A percentile compares a stretch with the other conserved stretches of the same genome.
These are phyloP conservation scores for Ogataea salicorniae DNA, from an alignment of 805 yeast genomes.

Conservation along the genomic window DNA sequence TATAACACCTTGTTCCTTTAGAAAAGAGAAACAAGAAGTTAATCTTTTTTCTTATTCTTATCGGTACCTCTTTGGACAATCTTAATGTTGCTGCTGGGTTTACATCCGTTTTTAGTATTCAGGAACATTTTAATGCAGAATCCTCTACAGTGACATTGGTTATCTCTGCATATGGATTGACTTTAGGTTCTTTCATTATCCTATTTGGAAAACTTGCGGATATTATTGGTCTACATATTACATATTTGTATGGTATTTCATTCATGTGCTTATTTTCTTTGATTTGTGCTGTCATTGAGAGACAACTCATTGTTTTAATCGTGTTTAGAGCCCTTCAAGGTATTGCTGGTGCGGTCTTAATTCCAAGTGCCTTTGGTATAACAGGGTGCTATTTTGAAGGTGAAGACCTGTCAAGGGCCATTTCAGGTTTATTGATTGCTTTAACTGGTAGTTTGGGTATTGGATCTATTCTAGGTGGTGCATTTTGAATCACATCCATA, in stretches of 20 bases:
- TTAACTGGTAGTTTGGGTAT: constrained; percentile 29
- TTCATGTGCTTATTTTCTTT: constrained; percentile 24
- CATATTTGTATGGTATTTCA: constrained; percentile 23
- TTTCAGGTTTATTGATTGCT: constrained; percentile 12
- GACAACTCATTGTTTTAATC: constrained; percentile 32
- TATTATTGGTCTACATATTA: constrained; percentile 34
- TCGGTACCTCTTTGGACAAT: constrained; percentile 21
- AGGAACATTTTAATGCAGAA: constrained; percentile 33
- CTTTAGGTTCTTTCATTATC: constrained; percentile 40
- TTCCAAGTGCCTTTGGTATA: constrained; percentile 29
- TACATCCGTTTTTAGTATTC: constrained; percentile 21
- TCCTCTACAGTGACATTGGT: constrained; percentile 37
- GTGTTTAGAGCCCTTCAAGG: constrained; percentile 44
- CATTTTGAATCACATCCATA: constrained; percentile 31
- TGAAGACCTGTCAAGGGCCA: constrained; percentile 9
- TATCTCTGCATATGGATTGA: constrained; percentile 38
- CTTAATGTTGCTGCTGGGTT: constrained; percentile 25
- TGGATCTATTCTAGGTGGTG: constrained; percentile 42
- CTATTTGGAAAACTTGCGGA: constrained; percentile 39
- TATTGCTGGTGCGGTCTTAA: constrained; percentile 35
- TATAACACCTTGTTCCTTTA: constrained; percentile 6
- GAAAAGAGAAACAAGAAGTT: constrained; percentile 12
- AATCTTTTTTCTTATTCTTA: constrained; percentile 9
- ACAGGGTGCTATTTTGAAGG: constrained; percentile 22
- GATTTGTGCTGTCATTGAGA: constrained; percentile 32